These are phyloP conservation scores for Chara braunii DNA, from an alignment of 139 green algal species.

Conservation along the genomic window DNA sequence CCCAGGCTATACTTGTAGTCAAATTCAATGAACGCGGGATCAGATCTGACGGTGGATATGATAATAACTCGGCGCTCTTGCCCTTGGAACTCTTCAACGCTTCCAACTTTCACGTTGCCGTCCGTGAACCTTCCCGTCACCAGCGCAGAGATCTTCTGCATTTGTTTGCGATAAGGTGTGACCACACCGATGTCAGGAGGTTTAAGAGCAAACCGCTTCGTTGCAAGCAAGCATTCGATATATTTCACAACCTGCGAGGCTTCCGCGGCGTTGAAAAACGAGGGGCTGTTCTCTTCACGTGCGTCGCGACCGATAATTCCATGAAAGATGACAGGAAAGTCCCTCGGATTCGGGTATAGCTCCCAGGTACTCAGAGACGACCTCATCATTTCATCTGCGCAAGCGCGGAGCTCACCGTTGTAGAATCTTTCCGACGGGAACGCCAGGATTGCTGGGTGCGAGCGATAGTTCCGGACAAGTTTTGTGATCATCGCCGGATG, in stretches of 20 bases:
- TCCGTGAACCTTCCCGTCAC: constrained; percentile 2
- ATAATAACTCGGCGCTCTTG: constrained; percentile 72
- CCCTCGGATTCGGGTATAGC: not conserved
- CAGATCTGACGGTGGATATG: constrained; percentile 57
- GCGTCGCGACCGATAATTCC: constrained; percentile 34
- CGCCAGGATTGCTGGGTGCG: constrained; percentile 58
- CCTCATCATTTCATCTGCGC: constrained; percentile 17
- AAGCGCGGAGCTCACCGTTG: constrained; percentile 39
- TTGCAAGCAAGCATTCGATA: not conserved
- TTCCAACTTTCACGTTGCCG: constrained; percentile 16
- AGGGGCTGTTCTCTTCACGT: constrained; percentile 54
- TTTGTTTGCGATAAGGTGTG: constrained; percentile 65
- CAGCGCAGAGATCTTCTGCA: constrained; percentile 25
- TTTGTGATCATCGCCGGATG: constrained; percentile 24
- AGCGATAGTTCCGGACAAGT: constrained; percentile 74
- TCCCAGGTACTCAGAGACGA: constrained; percentile 32
- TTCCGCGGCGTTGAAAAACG: constrained; percentile 65
- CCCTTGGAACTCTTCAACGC: constrained; percentile 48
- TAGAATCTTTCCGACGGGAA: constrained; percentile 71
- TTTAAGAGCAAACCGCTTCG: not conserved
- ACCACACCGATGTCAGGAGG: constrained; percentile 72
- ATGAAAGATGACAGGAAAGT: constrained; percentile 35
- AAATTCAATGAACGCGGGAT: not conserved
- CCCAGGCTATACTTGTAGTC: constrained; percentile 48
- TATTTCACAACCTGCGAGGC: constrained; percentile 10